A percentile compares a stretch with the other conserved stretches of the same genome.
These are phyloP conservation scores for Lactarius evosmus DNA, from an alignment of 768 basidiomycete genomes.

Conservation along the genomic window DNA sequence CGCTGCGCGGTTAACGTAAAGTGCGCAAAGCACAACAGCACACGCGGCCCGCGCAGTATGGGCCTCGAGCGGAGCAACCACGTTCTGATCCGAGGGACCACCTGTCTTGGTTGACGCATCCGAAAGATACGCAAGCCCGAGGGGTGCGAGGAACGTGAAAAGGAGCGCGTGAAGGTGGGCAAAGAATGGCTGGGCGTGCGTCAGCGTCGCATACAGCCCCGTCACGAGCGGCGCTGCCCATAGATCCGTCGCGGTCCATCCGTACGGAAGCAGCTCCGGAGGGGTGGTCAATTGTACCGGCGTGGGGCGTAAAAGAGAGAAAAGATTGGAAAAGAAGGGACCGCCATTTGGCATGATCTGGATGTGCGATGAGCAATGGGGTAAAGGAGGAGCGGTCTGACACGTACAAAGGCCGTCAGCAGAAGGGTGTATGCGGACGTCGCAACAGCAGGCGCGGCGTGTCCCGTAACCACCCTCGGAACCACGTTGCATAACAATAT, in stretches of 20 bases:
- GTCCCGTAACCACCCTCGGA: constrained; percentile 19
- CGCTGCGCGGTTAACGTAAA: constrained; percentile 63
- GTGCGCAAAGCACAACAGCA: constrained; percentile 54
- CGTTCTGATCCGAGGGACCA: neutral
- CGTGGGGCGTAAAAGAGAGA: constrained; percentile 73
- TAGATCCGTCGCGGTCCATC: constrained; percentile 82
- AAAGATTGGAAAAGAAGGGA: constrained; percentile 73
- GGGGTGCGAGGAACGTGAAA: constrained; percentile 25
- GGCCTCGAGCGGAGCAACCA: constrained; percentile 50
- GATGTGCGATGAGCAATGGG: neutral
- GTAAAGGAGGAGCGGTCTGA: neutral
- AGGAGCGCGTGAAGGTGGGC: constrained; percentile 26
- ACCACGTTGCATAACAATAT: constrained; percentile 22
- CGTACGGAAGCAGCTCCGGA: constrained; percentile 72
- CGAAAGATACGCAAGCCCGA: constrained; percentile 19
- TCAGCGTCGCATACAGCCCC: constrained; percentile 74
- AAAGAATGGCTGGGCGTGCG: constrained; percentile 82
- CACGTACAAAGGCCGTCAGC: constrained; percentile 21
- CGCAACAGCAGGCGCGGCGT: constrained; percentile 21
- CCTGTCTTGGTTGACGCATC: constrained; percentile 7
- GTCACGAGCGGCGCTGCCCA: constrained; percentile 84
- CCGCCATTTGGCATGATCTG: constrained; percentile 45
- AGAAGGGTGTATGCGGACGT: constrained; percentile 24
- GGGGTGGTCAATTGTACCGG: constrained; percentile 69
- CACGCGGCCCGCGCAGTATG: constrained; percentile 71